These are phyloP conservation scores for Brassica nigra DNA, from an alignment of 345 rosid species.

Conservation along the genomic window DNA sequence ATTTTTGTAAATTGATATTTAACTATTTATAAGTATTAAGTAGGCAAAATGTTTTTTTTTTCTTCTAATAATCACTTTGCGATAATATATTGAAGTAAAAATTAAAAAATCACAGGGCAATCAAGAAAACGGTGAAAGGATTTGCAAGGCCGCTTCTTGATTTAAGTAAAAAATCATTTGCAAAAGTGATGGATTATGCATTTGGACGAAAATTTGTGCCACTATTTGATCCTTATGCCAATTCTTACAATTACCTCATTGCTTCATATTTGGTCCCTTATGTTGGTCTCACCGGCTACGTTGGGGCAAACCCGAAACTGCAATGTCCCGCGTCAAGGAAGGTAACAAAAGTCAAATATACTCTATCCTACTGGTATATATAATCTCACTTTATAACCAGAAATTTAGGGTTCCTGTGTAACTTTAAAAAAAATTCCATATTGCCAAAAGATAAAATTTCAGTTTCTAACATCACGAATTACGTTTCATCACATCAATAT, in stretches of 20 bases:
- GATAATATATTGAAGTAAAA: neutral
- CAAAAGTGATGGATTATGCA: conserved; percentile 55
- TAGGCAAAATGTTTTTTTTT: neutral
- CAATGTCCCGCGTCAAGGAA: conserved; percentile 46
- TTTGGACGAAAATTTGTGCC: conserved; percentile 54
- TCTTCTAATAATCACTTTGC: neutral
- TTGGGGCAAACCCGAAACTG: conserved; percentile 72
- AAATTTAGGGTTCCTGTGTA: neutral
- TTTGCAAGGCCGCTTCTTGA: conserved; percentile 81
- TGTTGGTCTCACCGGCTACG: conserved; percentile 82
- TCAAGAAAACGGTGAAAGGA: conserved; percentile 61
- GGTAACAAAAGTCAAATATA: conserved; percentile 41
- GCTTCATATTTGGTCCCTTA: conserved; percentile 83
- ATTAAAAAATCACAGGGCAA: conserved; percentile 52
- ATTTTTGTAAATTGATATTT: neutral
- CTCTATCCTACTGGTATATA: neutral
- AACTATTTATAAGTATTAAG: neutral
- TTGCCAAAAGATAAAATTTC: neutral
- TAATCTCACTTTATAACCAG: conserved; percentile 4
- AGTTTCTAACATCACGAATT: neutral
- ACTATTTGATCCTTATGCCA: conserved; percentile 73
- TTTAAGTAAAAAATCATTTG: conserved; percentile 61
- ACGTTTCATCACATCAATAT: conserved; percentile 11
- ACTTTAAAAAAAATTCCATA: neutral
- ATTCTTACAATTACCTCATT: conserved; percentile 56